Percentiles rank a stretch among this genome's conserved stretches.
phyloP scores from a whole-genome alignment of 2,329 filamentous ascomycete species.

The Clonostachys rhizophaga region DNA sequence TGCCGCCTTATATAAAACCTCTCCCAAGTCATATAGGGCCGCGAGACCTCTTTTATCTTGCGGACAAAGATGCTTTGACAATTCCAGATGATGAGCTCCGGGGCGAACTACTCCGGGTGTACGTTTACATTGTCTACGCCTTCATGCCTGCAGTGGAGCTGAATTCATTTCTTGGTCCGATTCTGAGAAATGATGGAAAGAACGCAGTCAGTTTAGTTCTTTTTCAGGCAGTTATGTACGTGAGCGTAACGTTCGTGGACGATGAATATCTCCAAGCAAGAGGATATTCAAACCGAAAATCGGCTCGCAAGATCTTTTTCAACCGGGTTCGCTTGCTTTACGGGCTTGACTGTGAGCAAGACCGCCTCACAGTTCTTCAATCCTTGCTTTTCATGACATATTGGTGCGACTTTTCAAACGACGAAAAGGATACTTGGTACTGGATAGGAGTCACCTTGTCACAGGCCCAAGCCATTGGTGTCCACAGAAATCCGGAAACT shows the following conservation, averaged over 20 bases:
- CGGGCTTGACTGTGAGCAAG: slow-evolving; percentile 91
- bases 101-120: no score
- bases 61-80: no score
- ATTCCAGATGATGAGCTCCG: no score
- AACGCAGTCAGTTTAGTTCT: slow-evolving; percentile 76
- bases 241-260: slow-evolving; percentile 82
- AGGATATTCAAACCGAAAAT: slow-evolving; percentile 74
- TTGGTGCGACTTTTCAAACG: slow-evolving; percentile 61
- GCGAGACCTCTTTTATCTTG: no score
- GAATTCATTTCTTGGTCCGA: no score
- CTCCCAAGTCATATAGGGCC: no score
- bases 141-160: no score
- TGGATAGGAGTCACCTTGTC: slow-evolving; percentile 99
- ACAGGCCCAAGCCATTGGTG: slow-evolving; percentile 85
- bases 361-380: slow-evolving; percentile 85
- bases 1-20: no score
- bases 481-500: slow-evolving; percentile 55
- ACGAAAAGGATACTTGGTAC: slow-evolving; percentile 97
- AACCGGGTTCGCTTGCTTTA: slow-evolving; percentile 85
- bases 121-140: no score
- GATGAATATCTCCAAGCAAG: slow-evolving; percentile 70
- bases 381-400: slow-evolving; percentile 89
- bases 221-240: slow-evolving; percentile 94
- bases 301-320: slow-evolving; percentile 84
- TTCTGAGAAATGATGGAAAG: no score